Base-by-base conservation (phyloP, 164 flowering plant species). In the Platanus orientalis region DNA sequence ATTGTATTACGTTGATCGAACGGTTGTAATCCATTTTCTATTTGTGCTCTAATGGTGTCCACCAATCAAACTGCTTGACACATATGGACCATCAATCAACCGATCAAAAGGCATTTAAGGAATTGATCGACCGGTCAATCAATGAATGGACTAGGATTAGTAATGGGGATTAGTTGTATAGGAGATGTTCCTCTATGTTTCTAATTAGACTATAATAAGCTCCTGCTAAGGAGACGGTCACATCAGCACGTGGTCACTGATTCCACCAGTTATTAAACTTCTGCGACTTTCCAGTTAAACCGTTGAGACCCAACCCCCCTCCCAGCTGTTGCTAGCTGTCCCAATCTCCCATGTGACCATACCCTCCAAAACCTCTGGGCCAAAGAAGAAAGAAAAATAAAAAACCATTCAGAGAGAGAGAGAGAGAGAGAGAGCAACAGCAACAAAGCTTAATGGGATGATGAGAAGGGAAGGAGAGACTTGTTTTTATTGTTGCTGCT, bases 301-400 rank as follows among this genome's bases (percentile, higher is more conserved):
- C 79, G 81, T 73, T 70, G 76, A 73, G 71, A 42, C 71, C 63
- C 62, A 58, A 52, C 58, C 62, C 77, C 70, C 57, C 73, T n/a
- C 67, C 72, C 77, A 83, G 90, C 92, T 89, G 92, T 83, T 42
- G 86, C 88, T 83, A 89, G 90, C 96, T 89, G 92, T 83, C 78
- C 66, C 70, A 69, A 71, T 79, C 77, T 62, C 76, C 81, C 88
- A 85, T 85, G 89, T 85, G 87, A 83, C 75, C 73, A 68, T 64
- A 50, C 74, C 59, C 73, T 61, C 73, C 70, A 72, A 67, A 40
- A 20, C 66, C 62, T 58, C 65, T 27, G 49, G 48, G 20, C 64
- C 61, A 53, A 57, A 66, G n/a, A 54, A 52, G 16, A 28, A 12
- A 26, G 25, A 4, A 57, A 19, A 23, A 40, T 5, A 16, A 16